Conservation (phyloP, 768 basidiomycete genomes). For the Suillus alpinus region DNA sequence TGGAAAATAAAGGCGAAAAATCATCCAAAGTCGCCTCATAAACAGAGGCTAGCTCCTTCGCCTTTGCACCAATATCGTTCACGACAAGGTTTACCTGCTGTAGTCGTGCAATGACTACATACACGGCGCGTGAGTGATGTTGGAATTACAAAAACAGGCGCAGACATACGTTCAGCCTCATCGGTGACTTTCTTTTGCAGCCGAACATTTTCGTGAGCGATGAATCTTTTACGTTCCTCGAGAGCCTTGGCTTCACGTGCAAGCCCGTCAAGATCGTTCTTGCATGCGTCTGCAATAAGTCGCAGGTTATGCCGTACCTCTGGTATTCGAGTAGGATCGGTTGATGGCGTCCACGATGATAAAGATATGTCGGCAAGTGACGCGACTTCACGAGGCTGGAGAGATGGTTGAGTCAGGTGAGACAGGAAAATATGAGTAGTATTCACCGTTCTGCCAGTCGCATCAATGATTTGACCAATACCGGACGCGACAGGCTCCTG, state of each 20-base stretch:
- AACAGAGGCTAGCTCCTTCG: constrained; percentile 59
- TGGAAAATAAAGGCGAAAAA: constrained; percentile 71
- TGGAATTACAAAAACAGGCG: neutral
- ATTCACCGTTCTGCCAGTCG: constrained; percentile 87
- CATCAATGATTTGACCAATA: constrained; percentile 90
- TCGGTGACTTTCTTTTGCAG: constrained; percentile 67
- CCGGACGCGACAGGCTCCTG: constrained; percentile 51
- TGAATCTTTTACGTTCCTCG: constrained; percentile 73
- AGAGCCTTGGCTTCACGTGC: constrained; percentile 87
- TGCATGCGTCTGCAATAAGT: constrained; percentile 80
- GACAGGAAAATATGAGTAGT: neutral
- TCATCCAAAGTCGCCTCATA: constrained; percentile 74
- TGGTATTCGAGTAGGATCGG: constrained; percentile 85
- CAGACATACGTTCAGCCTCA: constrained; percentile 69
- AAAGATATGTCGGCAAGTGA: constrained; percentile 77
- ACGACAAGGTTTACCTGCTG: constrained; percentile 75
- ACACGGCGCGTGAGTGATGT: constrained; percentile 7
- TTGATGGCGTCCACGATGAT: constrained; percentile 82
- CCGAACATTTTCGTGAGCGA: constrained; percentile 66
- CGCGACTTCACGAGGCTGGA: constrained; percentile 80
- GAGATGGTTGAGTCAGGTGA: constrained; percentile 8
- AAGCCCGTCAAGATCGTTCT: constrained; percentile 81
- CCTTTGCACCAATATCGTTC: constrained; percentile 62
- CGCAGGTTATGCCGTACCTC: constrained; percentile 96
- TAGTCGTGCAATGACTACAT: constrained; percentile 71